These are phyloP conservation scores for Crucibulum laeve DNA, from an alignment of 768 basidiomycete species.

Conservation along the genomic window DNA sequence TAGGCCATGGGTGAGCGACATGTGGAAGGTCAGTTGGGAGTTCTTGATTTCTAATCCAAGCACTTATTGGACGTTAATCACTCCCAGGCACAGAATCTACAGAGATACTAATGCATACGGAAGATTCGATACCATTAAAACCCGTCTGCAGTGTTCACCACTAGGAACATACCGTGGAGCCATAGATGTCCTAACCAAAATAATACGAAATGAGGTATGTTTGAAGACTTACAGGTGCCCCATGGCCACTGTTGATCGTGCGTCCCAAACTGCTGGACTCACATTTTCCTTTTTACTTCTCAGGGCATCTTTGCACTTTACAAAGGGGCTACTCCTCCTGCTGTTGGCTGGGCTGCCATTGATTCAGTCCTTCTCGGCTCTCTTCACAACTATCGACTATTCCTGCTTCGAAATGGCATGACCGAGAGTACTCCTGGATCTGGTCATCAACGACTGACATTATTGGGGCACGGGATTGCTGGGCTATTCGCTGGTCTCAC, in stretches of 20 bases:
- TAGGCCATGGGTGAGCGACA: slow-evolving; percentile 60
- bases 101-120: slow-evolving; percentile 5
- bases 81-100: no score
- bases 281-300: background rate
- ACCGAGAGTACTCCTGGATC: slow-evolving; percentile 45
- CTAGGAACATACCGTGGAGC: slow-evolving; percentile 61
- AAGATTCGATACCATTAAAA: slow-evolving; percentile 74
- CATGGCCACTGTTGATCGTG: no score
- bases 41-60: no score
- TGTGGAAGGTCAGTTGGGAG: slow-evolving; percentile 2
- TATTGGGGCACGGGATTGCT: slow-evolving; percentile 61
- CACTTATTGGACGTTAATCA: no score
- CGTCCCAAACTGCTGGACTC: no score
- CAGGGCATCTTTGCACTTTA: slow-evolving; percentile 65
- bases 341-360: slow-evolving; percentile 69
- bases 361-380: slow-evolving; percentile 70
- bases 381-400: slow-evolving; percentile 68
- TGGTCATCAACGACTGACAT: slow-evolving; percentile 47
- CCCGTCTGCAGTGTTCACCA: slow-evolving; percentile 65
- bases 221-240: no score
- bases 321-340: slow-evolving; percentile 72
- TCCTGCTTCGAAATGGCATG: slow-evolving; percentile 46
- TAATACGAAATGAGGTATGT: slow-evolving; percentile 56
- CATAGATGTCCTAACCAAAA: slow-evolving; percentile 52
- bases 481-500: slow-evolving; percentile 69